These are phyloP conservation scores for Lactarius hengduanensis DNA, from an alignment of 768 basidiomycete species.

Conservation along the genomic window DNA sequence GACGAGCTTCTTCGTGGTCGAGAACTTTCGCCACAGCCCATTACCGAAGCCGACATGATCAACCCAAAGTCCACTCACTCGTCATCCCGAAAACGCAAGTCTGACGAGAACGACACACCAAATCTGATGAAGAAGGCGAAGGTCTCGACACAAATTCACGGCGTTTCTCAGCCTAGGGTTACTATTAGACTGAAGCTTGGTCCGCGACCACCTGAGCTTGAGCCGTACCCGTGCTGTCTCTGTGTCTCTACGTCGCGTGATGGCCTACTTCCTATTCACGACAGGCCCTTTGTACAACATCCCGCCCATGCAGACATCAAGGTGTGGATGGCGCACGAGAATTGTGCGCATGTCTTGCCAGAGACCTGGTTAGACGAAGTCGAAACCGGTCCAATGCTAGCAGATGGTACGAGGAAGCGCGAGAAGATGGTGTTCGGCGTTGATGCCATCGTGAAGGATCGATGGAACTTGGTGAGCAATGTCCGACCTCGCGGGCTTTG, in stretches of 20 bases:
- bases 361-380: slow-evolving; percentile 89
- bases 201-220: slow-evolving; percentile 55
- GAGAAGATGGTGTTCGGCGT: slow-evolving; percentile 76
- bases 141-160: slow-evolving; percentile 33
- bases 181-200: slow-evolving; percentile 67
- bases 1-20: slow-evolving; percentile 77
- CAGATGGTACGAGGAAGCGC: slow-evolving; percentile 38
- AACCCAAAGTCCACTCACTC: slow-evolving; percentile 28
- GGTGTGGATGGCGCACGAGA: slow-evolving; percentile 75
- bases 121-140: slow-evolving; percentile 52
- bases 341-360: slow-evolving; percentile 78
- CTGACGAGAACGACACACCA: slow-evolving; percentile 38
- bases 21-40: slow-evolving; percentile 45
- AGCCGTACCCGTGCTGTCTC: slow-evolving; percentile 65
- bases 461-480: slow-evolving; percentile 86
- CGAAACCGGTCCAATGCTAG: slow-evolving; percentile 37
- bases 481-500: background rate
- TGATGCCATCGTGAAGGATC: slow-evolving; percentile 82
- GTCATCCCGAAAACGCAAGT: slow-evolving; percentile 41
- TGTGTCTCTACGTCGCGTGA: slow-evolving; percentile 54
- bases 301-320: slow-evolving; percentile 31
- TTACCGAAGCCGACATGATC: slow-evolving; percentile 26
- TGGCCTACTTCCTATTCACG: slow-evolving; percentile 63
- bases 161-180: slow-evolving; percentile 38
- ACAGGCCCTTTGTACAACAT: slow-evolving; percentile 47